Evolutionary conservation across 2,329 filamentous ascomycete genomes (phyloP), one percentile per base, ranked within the genome.

Genomic region (Paradendryphiella salina): DNA sequence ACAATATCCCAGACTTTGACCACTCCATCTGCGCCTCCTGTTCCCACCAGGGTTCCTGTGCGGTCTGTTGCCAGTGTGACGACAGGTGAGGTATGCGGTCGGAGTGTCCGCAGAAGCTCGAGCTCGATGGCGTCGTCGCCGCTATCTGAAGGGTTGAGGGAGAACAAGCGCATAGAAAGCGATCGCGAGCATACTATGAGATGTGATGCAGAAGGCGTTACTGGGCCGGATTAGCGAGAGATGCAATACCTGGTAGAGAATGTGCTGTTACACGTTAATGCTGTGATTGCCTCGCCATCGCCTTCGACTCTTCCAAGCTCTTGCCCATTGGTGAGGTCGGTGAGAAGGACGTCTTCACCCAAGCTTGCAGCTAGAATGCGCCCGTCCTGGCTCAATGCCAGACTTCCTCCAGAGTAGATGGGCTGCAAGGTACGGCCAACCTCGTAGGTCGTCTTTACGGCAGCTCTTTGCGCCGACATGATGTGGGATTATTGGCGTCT

Each of bases 1-100:
- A 82, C 80, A 52, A 99, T 90, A 74, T 99, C 94, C 93, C 93
- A 99, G 44, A 99, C 87, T 73, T 99, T 99, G 64, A 97, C 89
- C 0, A 88, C 84, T 18, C 94, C 94, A 69, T 99, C 94, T 3
- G 94, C 92, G 40, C 89, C 90, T 56, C 95, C 94, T 13, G 93
- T 97, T 13, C 92, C 94, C 35, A 99, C 80, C 10, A 99, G 79
- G 1, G 93, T 96, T 66, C 92, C 88, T 1, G 92, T 96, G 46
- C 84, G 82, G 71, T 99, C 94, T 54, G 94, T 85, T 1, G 90
- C 86, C 11, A 93, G 80, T 7, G 93, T 90, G 1, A 96, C 86
- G 1, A 97, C 91, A 0, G 95, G 94, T 2, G 93, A 92, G 0
- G 85, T 82, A 70, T 97, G 94, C 6, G 94, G 91, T 72, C 96